Conservation (phyloP, 23 red algal species). For the Agarophyton chilense region DNA sequence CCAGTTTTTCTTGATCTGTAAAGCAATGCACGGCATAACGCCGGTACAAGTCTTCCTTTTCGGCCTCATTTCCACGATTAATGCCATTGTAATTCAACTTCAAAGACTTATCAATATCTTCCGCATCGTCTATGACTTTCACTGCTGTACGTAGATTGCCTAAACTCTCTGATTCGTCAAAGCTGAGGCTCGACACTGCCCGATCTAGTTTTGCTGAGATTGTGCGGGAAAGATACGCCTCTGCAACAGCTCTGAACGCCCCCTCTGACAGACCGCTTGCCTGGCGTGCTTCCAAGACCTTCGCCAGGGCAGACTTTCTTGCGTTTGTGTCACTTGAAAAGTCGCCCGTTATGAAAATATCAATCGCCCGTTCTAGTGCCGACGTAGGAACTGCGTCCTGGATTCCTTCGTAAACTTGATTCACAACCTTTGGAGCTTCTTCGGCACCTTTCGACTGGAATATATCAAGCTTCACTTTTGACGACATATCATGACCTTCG, state of each 20-base stretch:
- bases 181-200: slow-evolving; percentile 40
- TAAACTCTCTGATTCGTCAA: slow-evolving; percentile 50
- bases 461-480: slow-evolving; percentile 66
- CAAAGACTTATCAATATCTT: slow-evolving; percentile 5
- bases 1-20: slow-evolving; percentile 39
- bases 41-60: slow-evolving; percentile 73
- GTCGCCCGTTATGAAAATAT: slow-evolving; percentile 24
- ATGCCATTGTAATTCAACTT: slow-evolving; percentile 53
- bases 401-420: not conserved
- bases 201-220: slow-evolving; percentile 56
- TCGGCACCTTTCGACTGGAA: not conserved
- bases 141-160: slow-evolving; percentile 7
- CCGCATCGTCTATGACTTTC: slow-evolving; percentile 43
- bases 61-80: slow-evolving; percentile 22
- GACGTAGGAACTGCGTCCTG: slow-evolving; percentile 35
- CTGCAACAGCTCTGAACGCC: slow-evolving; percentile 10
- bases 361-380: slow-evolving; percentile 34
- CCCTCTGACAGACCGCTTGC: slow-evolving; percentile 35
- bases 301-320: not conserved
- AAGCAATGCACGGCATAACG: slow-evolving; percentile 76
- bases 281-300: slow-evolving; percentile 4
- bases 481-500: not conserved
- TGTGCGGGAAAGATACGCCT: slow-evolving; percentile 41
- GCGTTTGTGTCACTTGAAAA: not conserved
- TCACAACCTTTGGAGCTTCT: not conserved